These are phyloP conservation scores for Noccaea caerulescens DNA, from an alignment of 345 rosid genomes.

Conservation along the genomic window DNA sequence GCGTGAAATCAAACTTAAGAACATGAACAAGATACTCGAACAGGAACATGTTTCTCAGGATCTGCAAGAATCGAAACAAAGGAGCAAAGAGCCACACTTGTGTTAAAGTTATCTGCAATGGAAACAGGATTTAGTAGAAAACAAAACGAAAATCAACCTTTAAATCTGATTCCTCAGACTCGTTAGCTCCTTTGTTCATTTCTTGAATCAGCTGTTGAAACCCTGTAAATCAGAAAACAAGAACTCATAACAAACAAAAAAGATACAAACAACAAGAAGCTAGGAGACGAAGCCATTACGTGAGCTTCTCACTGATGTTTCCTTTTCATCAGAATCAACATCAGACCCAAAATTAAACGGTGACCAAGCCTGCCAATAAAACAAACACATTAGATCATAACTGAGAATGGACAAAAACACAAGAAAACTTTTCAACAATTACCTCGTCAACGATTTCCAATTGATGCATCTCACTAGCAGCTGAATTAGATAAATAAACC, in stretches of 20 bases:
- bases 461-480: constrained; percentile 33
- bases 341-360: constrained; percentile 62
- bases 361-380: constrained; percentile 62
- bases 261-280: constrained; percentile 2
- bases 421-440: constrained; percentile 1
- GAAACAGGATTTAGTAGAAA: neutral
- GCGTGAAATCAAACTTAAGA: constrained; percentile 68
- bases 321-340: constrained; percentile 45
- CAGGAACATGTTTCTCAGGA: constrained; percentile 63
- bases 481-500: constrained; percentile 44
- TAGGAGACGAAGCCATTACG: constrained; percentile 43
- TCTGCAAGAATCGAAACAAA: constrained; percentile 49
- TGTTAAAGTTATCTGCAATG: constrained; percentile 18
- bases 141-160: constrained; percentile 51
- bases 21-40: constrained; percentile 74
- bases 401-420: constrained; percentile 17
- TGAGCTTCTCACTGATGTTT: constrained; percentile 44
- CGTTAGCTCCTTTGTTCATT: constrained; percentile 48
- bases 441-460: constrained; percentile 62
- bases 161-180: constrained; percentile 44
- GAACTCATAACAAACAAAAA: neutral
- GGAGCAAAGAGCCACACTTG: constrained; percentile 16
- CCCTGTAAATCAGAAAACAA: constrained; percentile 50
- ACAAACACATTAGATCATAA: constrained; percentile 25
- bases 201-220: constrained; percentile 63